Conservation (phyloP, 129 eudicot species). For the Tagetes erecta region DNA sequence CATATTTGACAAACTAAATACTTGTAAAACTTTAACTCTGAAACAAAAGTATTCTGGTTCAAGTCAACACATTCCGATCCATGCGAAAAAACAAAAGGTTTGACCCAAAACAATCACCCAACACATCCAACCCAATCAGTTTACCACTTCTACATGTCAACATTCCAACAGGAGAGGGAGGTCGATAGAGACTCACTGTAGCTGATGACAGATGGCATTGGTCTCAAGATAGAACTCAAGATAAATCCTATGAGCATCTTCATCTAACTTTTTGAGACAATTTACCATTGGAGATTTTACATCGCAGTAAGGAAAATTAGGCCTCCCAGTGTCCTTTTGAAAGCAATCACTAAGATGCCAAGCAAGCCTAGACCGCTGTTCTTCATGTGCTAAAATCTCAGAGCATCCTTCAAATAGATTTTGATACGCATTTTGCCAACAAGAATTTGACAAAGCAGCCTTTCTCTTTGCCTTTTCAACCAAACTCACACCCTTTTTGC, state of each 20-base stretch:
- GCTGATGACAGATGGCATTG: constrained; percentile 15
- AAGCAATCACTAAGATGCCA: constrained; percentile 20
- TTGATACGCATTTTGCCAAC: constrained; percentile 16
- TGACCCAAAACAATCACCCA: not conserved
- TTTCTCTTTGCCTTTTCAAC: constrained; percentile 17
- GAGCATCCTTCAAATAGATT: constrained; percentile 6
- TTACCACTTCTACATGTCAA: not conserved
- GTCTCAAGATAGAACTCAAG: constrained; percentile 6
- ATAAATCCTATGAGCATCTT: constrained; percentile 10
- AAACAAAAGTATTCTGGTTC: not conserved
- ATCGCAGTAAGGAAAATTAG: constrained; percentile 17
- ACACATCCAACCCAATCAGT: not conserved
- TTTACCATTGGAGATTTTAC: not conserved
- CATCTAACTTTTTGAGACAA: constrained; percentile 10
- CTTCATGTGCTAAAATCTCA: constrained; percentile 15
- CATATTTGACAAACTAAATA: not conserved
- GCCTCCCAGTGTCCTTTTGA: constrained; percentile 18
- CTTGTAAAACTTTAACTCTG: not conserved
- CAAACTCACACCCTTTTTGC: constrained; percentile 7
- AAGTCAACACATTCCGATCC: not conserved
- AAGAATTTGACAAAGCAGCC: constrained; percentile 6
- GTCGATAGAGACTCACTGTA: not conserved
- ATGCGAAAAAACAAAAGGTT: not conserved
- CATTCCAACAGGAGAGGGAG: not conserved
- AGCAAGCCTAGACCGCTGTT: constrained; percentile 6